phyloP scores from a whole-genome alignment of 1,139 yeast species.

The Schizosaccharomyces versatilis region DNA sequence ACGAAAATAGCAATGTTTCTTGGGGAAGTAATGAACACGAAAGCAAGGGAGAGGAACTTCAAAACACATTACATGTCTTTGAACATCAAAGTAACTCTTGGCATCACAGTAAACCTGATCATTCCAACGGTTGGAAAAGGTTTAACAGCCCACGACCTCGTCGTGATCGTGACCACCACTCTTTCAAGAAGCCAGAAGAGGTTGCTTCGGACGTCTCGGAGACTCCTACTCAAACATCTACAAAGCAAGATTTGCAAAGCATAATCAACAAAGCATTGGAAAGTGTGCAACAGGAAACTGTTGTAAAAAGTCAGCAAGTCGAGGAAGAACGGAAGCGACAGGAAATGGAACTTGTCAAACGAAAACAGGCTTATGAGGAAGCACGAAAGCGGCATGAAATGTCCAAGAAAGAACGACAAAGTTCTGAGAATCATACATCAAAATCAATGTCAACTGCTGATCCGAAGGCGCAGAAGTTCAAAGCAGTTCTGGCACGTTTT shows the following conservation, averaged over 20 bases:
- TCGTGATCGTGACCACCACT: background rate
- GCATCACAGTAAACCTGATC: background rate
- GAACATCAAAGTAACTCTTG: background rate
- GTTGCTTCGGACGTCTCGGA: slow-evolving; percentile 2
- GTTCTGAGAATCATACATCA: background rate
- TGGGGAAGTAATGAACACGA: background rate
- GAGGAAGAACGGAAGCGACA: slow-evolving; percentile 12
- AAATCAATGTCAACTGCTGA: background rate
- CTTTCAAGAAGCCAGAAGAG: background rate
- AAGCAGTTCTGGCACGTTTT: slow-evolving; percentile 36
- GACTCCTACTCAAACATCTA: slow-evolving; percentile 9
- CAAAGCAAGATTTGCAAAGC: slow-evolving; percentile 18
- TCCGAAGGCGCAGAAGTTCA: background rate
- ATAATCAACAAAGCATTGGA: slow-evolving; percentile 25
- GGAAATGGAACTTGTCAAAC: slow-evolving; percentile 2
- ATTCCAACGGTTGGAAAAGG: slow-evolving; percentile 1
- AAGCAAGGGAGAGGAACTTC: background rate
- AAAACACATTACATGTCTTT: background rate
- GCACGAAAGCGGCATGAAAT: background rate
- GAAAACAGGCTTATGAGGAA: slow-evolving; percentile 2
- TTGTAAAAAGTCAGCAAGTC: slow-evolving; percentile 13
- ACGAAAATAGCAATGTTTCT: background rate
- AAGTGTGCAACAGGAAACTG: slow-evolving; percentile 19
- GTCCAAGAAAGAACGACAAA: background rate
- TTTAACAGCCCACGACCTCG: background rate